Evolutionary conservation across 495 filamentous ascomycete species (phyloP), one percentile per base, ranked within the genome.

Genomic region (Aspergillus coremiiformis): DNA sequence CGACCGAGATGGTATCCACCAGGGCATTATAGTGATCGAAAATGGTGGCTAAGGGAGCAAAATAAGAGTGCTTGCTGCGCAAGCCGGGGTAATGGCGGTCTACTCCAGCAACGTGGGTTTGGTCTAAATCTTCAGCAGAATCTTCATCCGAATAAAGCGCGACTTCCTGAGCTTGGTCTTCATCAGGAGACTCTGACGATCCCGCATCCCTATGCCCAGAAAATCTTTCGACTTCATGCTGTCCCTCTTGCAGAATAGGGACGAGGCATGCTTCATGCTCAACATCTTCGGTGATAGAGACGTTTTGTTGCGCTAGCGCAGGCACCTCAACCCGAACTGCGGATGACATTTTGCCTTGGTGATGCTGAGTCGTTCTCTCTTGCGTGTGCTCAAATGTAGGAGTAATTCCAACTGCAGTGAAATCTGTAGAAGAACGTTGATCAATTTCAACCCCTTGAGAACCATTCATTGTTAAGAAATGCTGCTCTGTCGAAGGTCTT

Each of bases 1-100:
- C 86, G 17, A 92, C 69, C 0, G 82, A 87, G 27, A 93, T 74
- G 10, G 86, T 74, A 56, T 90, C 84, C 11, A 84, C 67, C 69
- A 72, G 2, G 60, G 75, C 47, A 71, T 72, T 63, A 51, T 72
- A 75, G 46, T 86, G 77, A 42, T 71, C 72, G 30, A 76, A 67
- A 11, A 95, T 72, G 3, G 76, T 73, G 30, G 82, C 82, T 4
- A 96, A 78, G 2, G 84, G 70, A 21, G 84, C 75, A 57, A 83
- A 92, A 56, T 88, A 87, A 0, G 81, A 78, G 5, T 83, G 62
- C 27, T 79, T 74, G 48, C 78, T 84, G 23, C 81, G 79, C 11
- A 92, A 66, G 14, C 80, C 80, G 10, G 68, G 65, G 15, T 67
- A 65, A 50, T 66, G 43, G 17, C 68, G 69, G 48, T 72, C 57